These are phyloP conservation scores for Vitis riparia DNA, from an alignment of 164 flowering plant genomes.

Conservation along the genomic window DNA sequence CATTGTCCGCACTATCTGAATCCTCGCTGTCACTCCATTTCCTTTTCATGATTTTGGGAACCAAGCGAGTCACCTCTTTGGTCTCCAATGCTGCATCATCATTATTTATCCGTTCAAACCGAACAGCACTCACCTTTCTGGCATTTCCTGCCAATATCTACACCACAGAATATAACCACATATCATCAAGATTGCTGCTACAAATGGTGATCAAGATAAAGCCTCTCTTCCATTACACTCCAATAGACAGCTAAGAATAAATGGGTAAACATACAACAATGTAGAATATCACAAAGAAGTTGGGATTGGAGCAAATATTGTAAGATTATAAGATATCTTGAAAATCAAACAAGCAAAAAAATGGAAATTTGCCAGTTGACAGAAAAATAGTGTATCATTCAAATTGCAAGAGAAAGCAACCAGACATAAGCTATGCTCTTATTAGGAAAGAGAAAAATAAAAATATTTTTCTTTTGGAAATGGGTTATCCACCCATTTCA, in stretches of 20 bases:
- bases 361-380: too few relatives aligned
- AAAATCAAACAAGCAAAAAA: too few relatives aligned
- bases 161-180: slow-evolving; percentile 16
- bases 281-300: too few relatives aligned
- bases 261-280: background rate
- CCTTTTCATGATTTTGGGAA: slow-evolving; percentile 74
- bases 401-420: too few relatives aligned
- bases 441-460: too few relatives aligned
- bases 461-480: too few relatives aligned
- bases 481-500: too few relatives aligned
- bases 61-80: slow-evolving; percentile 60
- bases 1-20: slow-evolving; percentile 22
- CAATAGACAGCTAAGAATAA: background rate
- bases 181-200: background rate
- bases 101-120: slow-evolving; percentile 67
- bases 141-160: slow-evolving; percentile 97
- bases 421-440: too few relatives aligned
- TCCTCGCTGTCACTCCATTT: slow-evolving; percentile 50
- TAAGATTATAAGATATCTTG: too few relatives aligned
- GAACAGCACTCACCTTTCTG: slow-evolving; percentile 87
- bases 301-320: too few relatives aligned
- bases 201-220: background rate
- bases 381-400: too few relatives aligned
- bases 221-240: background rate
- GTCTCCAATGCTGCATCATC: slow-evolving; percentile 40